Base-by-base conservation (phyloP, 1,284 basidiomycete species). In the Ceratobasidium sp. region DNA sequence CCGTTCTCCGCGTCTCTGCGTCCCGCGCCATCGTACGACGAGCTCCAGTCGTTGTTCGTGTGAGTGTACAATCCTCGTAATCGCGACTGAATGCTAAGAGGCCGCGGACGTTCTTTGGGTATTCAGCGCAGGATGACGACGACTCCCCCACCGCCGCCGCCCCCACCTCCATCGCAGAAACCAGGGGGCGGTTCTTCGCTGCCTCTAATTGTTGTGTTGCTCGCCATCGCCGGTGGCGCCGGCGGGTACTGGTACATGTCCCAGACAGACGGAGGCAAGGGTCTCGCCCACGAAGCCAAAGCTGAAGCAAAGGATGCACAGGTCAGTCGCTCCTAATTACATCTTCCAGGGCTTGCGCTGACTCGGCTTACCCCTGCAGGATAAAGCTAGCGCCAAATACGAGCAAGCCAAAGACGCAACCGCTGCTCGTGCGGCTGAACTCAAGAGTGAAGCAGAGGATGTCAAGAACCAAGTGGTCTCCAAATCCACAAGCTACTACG, bases 211-310 rank as follows among this genome's bases (percentile, higher is more conserved):
- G 22, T 74, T 24, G 76, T 62, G 4, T 31, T 58, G 13, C 39
- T 74, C 19, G 76, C 74, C 27, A 41, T 72, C 31, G 75, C 37
- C 27, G 76, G 64, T 6, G 76, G 76, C 8, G 76, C 56, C 24
- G 76, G 62, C 24, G 75, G 72, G 8, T 74, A 64, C 49, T 75
- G 73, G 51, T 74, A 56, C 27, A 48, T 59, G 46, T 58, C 74
- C 16, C 62, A 74, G 41, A 75, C 76, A 37, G 39, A 24, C 11
- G 66, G 72, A 31, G 76, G 69, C 7, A 48, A 74, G 46, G 68
- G 71, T 16, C 49, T 61, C 31, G 53, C 74, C 24, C 43, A 72
- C n/a, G 75, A 76, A 14, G 71, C 64, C 27, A 59, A 77, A 54
- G 71, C 64, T 31, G 29, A 61, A 22, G 71, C 53, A 39, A 56